phyloP scores from a whole-genome alignment of 2,329 filamentous ascomycete species.

The Karstenula rhodostoma region DNA sequence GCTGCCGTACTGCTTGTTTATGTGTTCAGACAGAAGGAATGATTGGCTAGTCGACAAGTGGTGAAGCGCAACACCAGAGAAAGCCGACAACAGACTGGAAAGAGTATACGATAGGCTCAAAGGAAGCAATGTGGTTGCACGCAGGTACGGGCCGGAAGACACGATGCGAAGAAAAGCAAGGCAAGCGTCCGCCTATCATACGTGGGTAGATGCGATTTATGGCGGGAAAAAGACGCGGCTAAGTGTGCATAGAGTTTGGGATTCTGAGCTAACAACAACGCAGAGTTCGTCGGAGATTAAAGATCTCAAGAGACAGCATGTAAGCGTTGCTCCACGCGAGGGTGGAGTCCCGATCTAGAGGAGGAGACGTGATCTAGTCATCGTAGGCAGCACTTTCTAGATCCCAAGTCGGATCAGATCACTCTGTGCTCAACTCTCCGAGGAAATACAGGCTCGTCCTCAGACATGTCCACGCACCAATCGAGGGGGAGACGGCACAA shows the following conservation, averaged over 20 bases:
- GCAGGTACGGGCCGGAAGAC: not conserved
- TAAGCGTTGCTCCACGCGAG: constrained; percentile 7
- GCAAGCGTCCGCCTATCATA: not conserved
- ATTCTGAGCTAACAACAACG: not conserved
- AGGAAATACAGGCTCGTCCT: constrained; percentile 2
- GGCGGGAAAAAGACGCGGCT: not conserved
- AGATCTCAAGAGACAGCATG: not conserved
- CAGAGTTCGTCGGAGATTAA: not conserved
- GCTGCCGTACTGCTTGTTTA: not conserved
- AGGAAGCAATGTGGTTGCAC: not conserved
- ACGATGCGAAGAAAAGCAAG: not conserved
- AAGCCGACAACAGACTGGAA: not conserved
- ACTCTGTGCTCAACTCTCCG: not conserved
- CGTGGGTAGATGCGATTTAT: not conserved
- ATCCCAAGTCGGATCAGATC: not conserved
- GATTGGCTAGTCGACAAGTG: not conserved
- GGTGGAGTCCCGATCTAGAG: constrained; percentile 8
- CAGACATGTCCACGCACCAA: not conserved
- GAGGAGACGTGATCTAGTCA: not conserved
- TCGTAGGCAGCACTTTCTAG: not conserved
- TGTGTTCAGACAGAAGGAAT: not conserved
- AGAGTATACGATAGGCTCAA: not conserved
- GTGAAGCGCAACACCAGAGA: not conserved
- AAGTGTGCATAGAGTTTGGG: not conserved
- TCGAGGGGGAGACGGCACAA: not conserved